Evolutionary conservation across 371 early-diverging fungal species (phyloP).

Genomic region (Smittium mucronatum): DNA sequence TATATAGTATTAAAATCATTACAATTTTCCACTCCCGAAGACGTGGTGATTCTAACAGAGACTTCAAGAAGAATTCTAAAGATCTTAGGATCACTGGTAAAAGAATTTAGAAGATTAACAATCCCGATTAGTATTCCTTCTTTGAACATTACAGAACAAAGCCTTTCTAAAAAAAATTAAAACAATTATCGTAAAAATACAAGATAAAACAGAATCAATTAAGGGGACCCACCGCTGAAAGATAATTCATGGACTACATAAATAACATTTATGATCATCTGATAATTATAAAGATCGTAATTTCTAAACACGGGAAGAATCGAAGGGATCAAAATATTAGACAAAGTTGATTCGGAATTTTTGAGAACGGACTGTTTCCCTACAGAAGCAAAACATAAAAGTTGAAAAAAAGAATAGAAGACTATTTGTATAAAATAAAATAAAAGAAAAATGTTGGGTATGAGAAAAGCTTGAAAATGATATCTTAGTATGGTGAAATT

Average conservation of each 20-base stretch:
- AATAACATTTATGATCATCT: background rate
- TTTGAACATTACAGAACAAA: constrained; percentile 1
- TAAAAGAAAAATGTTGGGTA: no score
- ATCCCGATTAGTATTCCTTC: constrained; percentile 3
- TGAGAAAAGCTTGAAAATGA: no score
- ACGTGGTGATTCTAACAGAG: constrained; percentile 7
- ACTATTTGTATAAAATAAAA: no score
- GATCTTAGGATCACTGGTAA: constrained; percentile 1
- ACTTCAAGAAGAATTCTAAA: background rate
- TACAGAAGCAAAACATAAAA: no score
- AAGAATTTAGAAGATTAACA: background rate
- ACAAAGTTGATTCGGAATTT: background rate
- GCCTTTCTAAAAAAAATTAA: background rate
- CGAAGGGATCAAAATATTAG: background rate
- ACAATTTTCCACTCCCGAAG: background rate
- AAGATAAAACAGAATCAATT: no score
- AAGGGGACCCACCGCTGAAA: background rate
- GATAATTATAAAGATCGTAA: background rate
- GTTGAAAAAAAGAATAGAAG: background rate
- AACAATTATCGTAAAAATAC: background rate
- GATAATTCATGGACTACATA: constrained; percentile 3
- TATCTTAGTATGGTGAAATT: no score
- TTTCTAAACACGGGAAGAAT: background rate
- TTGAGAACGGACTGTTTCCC: background rate
- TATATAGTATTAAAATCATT: background rate